Evolutionary conservation across 345 rosid genomes (phyloP), one percentile per base, ranked within the genome.

Genomic region (Tarenaya hassleriana): DNA sequence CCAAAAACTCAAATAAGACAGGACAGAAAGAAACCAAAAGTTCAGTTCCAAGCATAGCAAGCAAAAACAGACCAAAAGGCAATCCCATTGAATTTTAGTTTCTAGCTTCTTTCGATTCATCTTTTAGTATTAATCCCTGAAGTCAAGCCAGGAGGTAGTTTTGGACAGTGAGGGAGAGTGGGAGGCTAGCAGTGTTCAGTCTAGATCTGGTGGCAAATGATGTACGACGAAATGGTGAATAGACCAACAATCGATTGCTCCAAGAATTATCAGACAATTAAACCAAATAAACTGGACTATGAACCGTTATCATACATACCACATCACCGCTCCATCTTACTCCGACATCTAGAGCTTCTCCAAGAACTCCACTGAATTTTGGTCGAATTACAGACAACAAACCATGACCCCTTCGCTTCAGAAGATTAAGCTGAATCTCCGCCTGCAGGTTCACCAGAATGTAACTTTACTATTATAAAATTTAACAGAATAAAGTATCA

Each of bases 311-410:
- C 47, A 55, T 57, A 82, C 96, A 80, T 68, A 91, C 98, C 79
- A 91, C 98, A 75, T 91, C 98, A 54, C 98, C 98, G 40, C 95
- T 91, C 96, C 96, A 91, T 72, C 98, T 80, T 55, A 81, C 89
- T 58, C 95, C 88, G 62, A 87, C 83, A 55, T 91, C 96, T 45
- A 91, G 70, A 63, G 95, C 89, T 84, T 91, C 96, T 47, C 98
- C 98, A 21, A 91, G 83, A 56, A 87, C 84, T 62, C 98, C 96
- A 41, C 96, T 91, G 70, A 91, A 91, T 74, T 91, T 91, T 47
- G 98, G 98, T 61, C 69, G 75, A 50, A 84, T 79, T 33, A 84
- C 96, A 47, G 96, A 87, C 76, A 91, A 41, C 70, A 84, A 37
- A 32, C 98, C 95, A 66, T 87, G 98, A 52, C 98, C 98, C 66